A percentile compares a stretch with the other conserved stretches of the same genome.
Evolutionary conservation across 805 yeast genomes (phyloP).

Genomic region (Wickerhamomyces queroliae): DNA sequence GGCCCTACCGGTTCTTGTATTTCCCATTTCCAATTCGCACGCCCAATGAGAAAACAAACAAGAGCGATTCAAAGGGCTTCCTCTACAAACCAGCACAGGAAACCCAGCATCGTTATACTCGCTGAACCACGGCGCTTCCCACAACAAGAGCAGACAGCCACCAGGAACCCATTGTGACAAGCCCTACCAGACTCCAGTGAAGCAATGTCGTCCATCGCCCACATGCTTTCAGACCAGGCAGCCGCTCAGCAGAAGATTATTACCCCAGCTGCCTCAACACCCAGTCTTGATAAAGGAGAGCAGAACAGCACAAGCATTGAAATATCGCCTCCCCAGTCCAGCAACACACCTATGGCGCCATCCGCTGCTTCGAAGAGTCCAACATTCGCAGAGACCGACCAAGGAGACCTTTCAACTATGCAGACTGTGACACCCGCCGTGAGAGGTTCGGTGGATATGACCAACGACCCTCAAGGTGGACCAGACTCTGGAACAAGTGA

Average conservation of each 20-base stretch:
- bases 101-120: background rate
- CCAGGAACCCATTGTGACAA: background rate
- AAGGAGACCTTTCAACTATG: background rate
- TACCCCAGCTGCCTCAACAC: background rate
- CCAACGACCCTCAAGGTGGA: background rate
- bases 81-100: too few species aligned
- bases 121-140: background rate
- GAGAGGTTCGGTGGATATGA: background rate
- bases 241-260: background rate
- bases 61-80: too few species aligned
- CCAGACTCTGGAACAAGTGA: background rate
- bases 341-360: too few species aligned
- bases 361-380: too few species aligned
- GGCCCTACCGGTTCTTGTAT: background rate
- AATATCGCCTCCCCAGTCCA: too few species aligned
- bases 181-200: background rate
- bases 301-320: too few species aligned
- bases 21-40: background rate
- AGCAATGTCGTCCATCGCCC: slow-evolving; percentile 7
- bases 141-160: background rate
- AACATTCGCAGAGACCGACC: too few species aligned
- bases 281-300: too few species aligned
- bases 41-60: too few species aligned
- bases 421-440: background rate
- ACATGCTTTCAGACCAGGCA: slow-evolving; percentile 1